Evolutionary conservation across 306 rosid species (phyloP).

Genomic region (Begonia peltatifolia): DNA sequence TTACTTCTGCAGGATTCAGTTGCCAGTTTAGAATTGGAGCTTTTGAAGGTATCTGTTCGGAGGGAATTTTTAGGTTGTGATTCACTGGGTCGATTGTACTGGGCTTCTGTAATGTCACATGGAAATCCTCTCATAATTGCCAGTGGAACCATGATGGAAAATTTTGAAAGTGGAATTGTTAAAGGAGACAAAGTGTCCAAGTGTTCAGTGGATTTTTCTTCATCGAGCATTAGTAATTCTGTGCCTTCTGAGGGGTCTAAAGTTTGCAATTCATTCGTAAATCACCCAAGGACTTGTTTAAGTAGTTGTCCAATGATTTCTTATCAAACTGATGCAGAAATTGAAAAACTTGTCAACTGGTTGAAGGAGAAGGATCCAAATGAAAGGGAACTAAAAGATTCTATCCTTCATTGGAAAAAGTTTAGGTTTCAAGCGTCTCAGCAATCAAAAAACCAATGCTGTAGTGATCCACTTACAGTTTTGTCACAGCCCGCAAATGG

Average conservation of each 20-base stretch:
- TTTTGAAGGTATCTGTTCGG: conserved; percentile 52
- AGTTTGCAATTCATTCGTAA: conserved; percentile 20
- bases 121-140: conserved; percentile 47
- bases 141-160: conserved; percentile 38
- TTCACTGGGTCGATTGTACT: conserved; percentile 60
- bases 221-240: conserved; percentile 16
- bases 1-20: conserved; percentile 53
- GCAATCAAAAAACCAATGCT: conserved; percentile 24
- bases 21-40: conserved; percentile 36
- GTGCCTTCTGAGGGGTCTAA: conserved; percentile 25
- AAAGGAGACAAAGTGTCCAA: conserved; percentile 16
- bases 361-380: conserved; percentile 47
- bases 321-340: conserved; percentile 62
- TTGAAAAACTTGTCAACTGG: conserved; percentile 59
- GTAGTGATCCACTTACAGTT: conserved; percentile 24
- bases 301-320: conserved; percentile 45
- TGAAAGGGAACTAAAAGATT: conserved; percentile 73
- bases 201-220: conserved; percentile 23
- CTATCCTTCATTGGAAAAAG: conserved; percentile 58
- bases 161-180: conserved; percentile 9
- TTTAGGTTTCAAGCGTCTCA: conserved; percentile 33
- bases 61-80: conserved; percentile 80
- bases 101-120: conserved; percentile 46
- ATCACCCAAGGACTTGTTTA: conserved; percentile 18
- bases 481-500: conserved; percentile 20